phyloP scores from a whole-genome alignment of 2,329 filamentous ascomycete species.

The Pseudogymnoascus sp. region DNA sequence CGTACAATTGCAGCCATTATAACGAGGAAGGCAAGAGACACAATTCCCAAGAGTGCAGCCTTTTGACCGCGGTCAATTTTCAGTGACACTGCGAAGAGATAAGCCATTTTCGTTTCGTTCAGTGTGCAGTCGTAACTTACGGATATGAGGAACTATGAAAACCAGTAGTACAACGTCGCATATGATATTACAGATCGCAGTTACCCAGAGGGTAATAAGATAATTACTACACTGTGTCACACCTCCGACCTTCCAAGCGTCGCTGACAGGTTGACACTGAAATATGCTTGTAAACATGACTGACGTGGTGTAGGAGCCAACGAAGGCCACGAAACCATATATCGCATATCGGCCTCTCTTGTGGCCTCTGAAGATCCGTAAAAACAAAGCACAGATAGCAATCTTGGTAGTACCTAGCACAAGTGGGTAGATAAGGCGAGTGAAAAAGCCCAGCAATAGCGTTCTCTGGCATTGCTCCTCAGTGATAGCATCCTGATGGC shows the following conservation, averaged over 20 bases:
- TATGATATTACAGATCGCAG: slow-evolving; percentile 14
- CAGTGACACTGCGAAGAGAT: slow-evolving; percentile 12
- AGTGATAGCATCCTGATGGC: slow-evolving; percentile 6
- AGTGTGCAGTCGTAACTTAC: slow-evolving; percentile 11
- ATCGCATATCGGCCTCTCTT: slow-evolving; percentile 2
- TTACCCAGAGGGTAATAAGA: slow-evolving; percentile 11
- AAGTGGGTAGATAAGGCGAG: slow-evolving; percentile 15
- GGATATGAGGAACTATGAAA: slow-evolving; percentile 17
- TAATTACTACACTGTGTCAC: slow-evolving; percentile 10
- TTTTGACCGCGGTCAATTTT: slow-evolving; percentile 16
- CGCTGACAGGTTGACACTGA: slow-evolving; percentile 13
- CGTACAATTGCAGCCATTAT: slow-evolving; percentile 14
- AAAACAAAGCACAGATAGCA: slow-evolving; percentile 14
- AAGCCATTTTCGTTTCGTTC: background rate
- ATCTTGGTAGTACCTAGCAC: slow-evolving; percentile 16
- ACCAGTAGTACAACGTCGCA: slow-evolving; percentile 16
- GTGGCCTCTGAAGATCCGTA: slow-evolving; percentile 14
- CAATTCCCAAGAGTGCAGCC: slow-evolving; percentile 13
- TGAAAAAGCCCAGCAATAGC: slow-evolving; percentile 12
- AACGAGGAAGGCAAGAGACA: slow-evolving; percentile 15
- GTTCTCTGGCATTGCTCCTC: background rate
- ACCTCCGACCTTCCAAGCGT: slow-evolving; percentile 13
- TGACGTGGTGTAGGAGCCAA: background rate
- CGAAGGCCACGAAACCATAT: slow-evolving; percentile 12
- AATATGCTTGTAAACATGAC: slow-evolving; percentile 12